Conservation (phyloP, 2,329 filamentous ascomycete genomes). For the Neophaeococcomyces aloes region DNA sequence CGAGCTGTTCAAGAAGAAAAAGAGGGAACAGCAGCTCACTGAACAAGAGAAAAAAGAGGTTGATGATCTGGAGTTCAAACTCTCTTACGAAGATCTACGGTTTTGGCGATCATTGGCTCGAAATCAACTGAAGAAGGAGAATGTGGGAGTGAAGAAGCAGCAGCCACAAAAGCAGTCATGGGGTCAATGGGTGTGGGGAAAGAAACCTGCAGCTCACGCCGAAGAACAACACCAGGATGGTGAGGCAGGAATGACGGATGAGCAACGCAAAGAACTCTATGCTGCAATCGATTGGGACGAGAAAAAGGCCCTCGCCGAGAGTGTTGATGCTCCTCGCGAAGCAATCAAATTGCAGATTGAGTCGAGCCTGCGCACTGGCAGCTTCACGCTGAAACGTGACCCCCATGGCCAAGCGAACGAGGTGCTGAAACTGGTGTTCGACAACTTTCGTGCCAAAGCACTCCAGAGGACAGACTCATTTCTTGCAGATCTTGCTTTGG, state of each 20-base stretch:
- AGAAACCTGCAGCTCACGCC: constrained; percentile 44
- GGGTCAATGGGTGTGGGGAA: constrained; percentile 85
- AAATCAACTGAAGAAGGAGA: constrained; percentile 91
- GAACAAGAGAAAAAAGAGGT: constrained; percentile 62
- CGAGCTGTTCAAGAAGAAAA: constrained; percentile 89
- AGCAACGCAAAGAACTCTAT: constrained; percentile 93
- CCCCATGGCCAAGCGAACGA: constrained; percentile 69
- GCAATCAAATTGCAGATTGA: constrained; percentile 88
- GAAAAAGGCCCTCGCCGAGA: constrained; percentile 77
- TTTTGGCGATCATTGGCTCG: constrained; percentile 94
- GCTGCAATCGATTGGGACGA: constrained; percentile 98
- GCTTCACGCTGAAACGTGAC: constrained; percentile 83
- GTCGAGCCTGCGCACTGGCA: constrained; percentile 85
- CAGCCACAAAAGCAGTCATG: constrained; percentile 63
- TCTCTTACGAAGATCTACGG: constrained; percentile 86
- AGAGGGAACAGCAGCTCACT: constrained; percentile 58
- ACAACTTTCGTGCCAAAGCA: constrained; percentile 84
- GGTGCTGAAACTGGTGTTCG: constrained; percentile 83
- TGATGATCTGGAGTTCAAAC: constrained; percentile 69
- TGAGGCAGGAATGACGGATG: constrained; percentile 80
- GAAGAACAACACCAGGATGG: constrained; percentile 50
- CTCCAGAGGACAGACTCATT: constrained; percentile 85
- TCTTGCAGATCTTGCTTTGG: constrained; percentile 77
- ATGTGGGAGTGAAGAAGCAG: constrained; percentile 73
- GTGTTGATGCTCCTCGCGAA: constrained; percentile 80